Base-by-base conservation (phyloP, 2,329 filamentous ascomycete genomes). In the Xylaria sp. region DNA sequence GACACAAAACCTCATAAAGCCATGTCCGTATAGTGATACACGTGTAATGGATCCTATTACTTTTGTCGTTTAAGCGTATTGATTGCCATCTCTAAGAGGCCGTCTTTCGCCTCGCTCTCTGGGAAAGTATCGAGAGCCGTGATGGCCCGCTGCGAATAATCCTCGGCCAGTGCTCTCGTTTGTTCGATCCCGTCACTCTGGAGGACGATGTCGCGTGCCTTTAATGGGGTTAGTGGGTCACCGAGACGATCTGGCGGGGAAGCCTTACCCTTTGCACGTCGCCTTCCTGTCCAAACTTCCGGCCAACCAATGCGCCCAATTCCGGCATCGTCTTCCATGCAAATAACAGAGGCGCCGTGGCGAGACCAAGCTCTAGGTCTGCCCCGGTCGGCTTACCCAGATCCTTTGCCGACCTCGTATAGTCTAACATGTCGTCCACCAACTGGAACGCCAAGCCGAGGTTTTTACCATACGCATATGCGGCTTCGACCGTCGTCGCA, bases 351-450 rank as follows among this genome's bases (percentile, higher is more conserved):
- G 94, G 94, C 11, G 94, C 94, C 11, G 94, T 99, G 40, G 94
- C 94, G 52, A 99, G 81, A 4, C 94, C 94, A 24, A 99, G 78
- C 74, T 97, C 91, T 58, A 99, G 74, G 74, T 99, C 94, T 24
- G 94, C 94, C 39, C 93, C 94, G 4, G 93, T 91, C 2, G 94
- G 94, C 76, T 99, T 99, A 20, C 94, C 94, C 39, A 99, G 77
- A 71, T 97, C 92, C 54, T 84, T 82, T 39, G 87, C 91, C 50
- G 84, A 91, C 57, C 91, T 84, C 0, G 94, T 97, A 72, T 97
- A 99, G 73, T 99, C 94, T 65, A 99, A 80, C 89, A 99, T 90
- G 71, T 99, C 94, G 70, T 99, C 94, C 16, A 99, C 93, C 8
- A 99, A 82, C 79, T 99, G 94, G 76, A 99, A 99, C 1, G 94